phyloP scores from a whole-genome alignment of 1,284 basidiomycete genomes.

The Inonotus hispidus region DNA sequence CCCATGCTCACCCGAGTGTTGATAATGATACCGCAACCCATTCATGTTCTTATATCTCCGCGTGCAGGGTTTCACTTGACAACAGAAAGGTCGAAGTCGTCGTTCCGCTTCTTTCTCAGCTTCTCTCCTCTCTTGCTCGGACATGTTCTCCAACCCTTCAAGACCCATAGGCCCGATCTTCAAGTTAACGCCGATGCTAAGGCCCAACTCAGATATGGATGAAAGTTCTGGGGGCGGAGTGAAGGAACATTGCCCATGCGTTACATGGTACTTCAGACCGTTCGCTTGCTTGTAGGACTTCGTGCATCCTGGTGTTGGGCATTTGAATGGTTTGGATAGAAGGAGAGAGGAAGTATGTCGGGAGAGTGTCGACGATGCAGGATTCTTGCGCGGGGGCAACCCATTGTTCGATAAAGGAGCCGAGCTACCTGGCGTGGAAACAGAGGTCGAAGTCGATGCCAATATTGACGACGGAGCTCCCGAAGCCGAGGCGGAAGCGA shows the following conservation, averaged over 20 bases:
- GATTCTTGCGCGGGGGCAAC: neutral
- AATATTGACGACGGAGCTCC: neutral
- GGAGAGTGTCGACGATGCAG: slow-evolving; percentile 40
- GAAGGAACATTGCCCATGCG: slow-evolving; percentile 15
- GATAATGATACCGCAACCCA: slow-evolving; percentile 92
- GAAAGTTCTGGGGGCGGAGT: slow-evolving; percentile 78
- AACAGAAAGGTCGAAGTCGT: slow-evolving; percentile 78
- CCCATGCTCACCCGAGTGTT: slow-evolving; percentile 94
- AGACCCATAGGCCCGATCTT: slow-evolving; percentile 61
- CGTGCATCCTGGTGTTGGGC: slow-evolving; percentile 95
- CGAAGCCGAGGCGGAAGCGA: neutral
- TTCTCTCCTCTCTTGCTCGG: slow-evolving; percentile 25
- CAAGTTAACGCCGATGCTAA: slow-evolving; percentile 56
- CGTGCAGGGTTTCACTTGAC: slow-evolving; percentile 86
- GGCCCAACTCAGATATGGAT: slow-evolving; percentile 56
- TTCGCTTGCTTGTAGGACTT: slow-evolving; percentile 99
- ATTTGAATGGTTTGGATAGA: slow-evolving; percentile 87
- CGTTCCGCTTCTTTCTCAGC: slow-evolving; percentile 76
- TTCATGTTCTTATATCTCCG: slow-evolving; percentile 99
- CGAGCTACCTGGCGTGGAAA: neutral
- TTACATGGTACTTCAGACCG: slow-evolving; percentile 87
- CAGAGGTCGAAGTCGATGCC: neutral
- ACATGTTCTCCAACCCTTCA: slow-evolving; percentile 37
- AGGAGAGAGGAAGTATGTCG: slow-evolving; percentile 49
- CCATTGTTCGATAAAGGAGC: neutral